Evolutionary conservation across 306 rosid genomes (phyloP), one percentile per base, ranked within the genome.

Genomic region (Lagenaria siceraria): DNA sequence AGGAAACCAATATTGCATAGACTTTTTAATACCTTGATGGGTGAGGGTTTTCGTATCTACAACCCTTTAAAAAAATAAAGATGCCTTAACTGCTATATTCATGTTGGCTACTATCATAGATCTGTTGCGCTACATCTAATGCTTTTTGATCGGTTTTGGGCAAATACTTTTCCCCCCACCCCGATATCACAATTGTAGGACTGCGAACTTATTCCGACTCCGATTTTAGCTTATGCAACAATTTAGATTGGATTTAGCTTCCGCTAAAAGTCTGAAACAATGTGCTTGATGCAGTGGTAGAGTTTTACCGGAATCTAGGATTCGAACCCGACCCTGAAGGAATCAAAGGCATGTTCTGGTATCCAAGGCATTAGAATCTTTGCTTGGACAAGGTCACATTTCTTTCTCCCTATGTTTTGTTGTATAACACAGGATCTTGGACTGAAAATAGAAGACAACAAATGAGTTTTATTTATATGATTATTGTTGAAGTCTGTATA

Each of bases 301-400:
- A 95, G 42, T 95, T 92, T 61, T 95, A 95, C 79, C 87, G 87
- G 81, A 92, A 95, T 85, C 83, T 95, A 79, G 97, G 99, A 48
- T 95, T 95, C 75, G 90, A 95, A 87, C 85, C 97, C 52, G 99
- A 95, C 78, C 99, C 97, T 0, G 99, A 90, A 88, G 99, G 99
- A 76, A 92, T 95, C 63, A 88, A 95, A 87, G 99, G 97, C 80
- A 92, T 95, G 99, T 90, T 95, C 78, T 92, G 99, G 97, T 86
- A 95, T 82, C 97, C 98, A 17, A 90, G 83, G 76, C 83, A 81
- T 59, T 91, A 78, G 78, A 31, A 8, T 49, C 22, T 29, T 63
- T 62, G 48, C 78, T 42, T 27, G 53, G 25, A 43, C 56, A 46
- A 29, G 78, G 78, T 75, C 80, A 80, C 74, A 58, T 33, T 73